These are phyloP conservation scores for Aspergillus campestris DNA, from an alignment of 495 filamentous ascomycete species.

Conservation along the genomic window DNA sequence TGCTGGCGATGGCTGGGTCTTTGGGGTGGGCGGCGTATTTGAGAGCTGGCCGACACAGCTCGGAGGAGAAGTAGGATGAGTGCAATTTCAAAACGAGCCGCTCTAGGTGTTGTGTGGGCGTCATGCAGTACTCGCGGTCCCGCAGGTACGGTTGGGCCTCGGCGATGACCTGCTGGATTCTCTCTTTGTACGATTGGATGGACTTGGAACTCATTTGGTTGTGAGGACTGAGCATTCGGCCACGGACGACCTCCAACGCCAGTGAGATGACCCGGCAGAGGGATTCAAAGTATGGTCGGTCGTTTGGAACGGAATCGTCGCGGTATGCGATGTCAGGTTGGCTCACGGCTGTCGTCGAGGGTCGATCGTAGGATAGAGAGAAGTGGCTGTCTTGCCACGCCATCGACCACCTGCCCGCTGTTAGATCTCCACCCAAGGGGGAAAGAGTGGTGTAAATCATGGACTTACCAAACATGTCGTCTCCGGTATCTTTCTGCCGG, in stretches of 20 bases:
- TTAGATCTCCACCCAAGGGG: constrained; percentile 3
- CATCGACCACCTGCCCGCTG: constrained; percentile 43
- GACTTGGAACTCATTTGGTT: constrained; percentile 32
- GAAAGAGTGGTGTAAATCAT: background rate
- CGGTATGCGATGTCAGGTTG: constrained; percentile 41
- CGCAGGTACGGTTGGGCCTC: constrained; percentile 46
- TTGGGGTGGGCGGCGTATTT: constrained; percentile 26
- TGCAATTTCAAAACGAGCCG: constrained; percentile 49
- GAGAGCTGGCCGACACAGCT: constrained; percentile 52
- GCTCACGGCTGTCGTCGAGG: constrained; percentile 42
- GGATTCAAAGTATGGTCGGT: constrained; percentile 42
- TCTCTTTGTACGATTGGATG: constrained; percentile 43
- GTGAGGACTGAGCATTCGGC: constrained; percentile 41
- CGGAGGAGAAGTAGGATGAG: constrained; percentile 50
- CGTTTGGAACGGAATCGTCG: constrained; percentile 30
- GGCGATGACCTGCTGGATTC: constrained; percentile 42
- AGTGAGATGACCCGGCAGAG: constrained; percentile 46
- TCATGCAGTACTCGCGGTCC: constrained; percentile 39
- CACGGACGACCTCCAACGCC: constrained; percentile 47
- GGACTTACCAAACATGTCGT: constrained; percentile 35
- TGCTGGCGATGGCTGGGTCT: constrained; percentile 29
- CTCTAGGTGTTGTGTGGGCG: constrained; percentile 44
- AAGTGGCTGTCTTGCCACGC: constrained; percentile 57
- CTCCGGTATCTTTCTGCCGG: constrained; percentile 30
- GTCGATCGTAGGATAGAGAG: constrained; percentile 51